These are phyloP conservation scores for Thalassiosira delicatula DNA, from an alignment of 352 stramenopile species.

Conservation along the genomic window DNA sequence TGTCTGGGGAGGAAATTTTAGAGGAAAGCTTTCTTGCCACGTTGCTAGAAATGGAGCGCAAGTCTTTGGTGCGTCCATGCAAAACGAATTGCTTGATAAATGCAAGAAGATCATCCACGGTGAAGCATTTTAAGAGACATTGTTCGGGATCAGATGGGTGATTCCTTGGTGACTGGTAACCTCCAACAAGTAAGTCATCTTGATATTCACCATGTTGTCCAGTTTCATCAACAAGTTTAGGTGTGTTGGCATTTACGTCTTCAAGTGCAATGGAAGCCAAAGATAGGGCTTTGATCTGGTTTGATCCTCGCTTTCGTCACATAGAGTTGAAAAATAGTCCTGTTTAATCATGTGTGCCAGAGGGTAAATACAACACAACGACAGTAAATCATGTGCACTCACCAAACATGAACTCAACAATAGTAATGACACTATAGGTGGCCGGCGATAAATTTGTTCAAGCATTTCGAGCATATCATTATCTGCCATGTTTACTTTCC, in stretches of 20 bases:
- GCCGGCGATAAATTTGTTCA: constrained; percentile 60
- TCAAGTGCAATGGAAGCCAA: constrained; percentile 77
- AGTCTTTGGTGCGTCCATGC: constrained; percentile 61
- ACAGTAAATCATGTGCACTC: too few species aligned
- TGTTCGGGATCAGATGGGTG: constrained; percentile 47
- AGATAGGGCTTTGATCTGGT: constrained; percentile 76
- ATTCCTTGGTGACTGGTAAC: constrained; percentile 24
- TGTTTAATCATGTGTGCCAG: too few species aligned
- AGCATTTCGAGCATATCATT: constrained; percentile 51
- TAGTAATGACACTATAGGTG: constrained; percentile 78
- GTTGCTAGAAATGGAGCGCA: constrained; percentile 59
- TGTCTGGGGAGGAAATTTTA: constrained; percentile 38
- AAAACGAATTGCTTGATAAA: constrained; percentile 79
- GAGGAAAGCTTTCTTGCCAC: constrained; percentile 62
- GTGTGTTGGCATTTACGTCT: constrained; percentile 17
- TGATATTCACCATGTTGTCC: constrained; percentile 25
- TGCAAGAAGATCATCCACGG: constrained; percentile 66
- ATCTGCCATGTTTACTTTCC: constrained; percentile 13
- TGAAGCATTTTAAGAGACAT: constrained; percentile 54
- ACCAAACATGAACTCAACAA: constrained; percentile 77
- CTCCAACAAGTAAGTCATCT: constrained; percentile 50
- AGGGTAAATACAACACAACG: too few species aligned
- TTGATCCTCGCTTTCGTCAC: constrained; percentile 59
- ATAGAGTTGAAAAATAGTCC: too few species aligned
- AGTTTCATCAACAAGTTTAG: constrained; percentile 13